Evolutionary conservation across 345 rosid species (phyloP), one percentile per base, ranked within the genome.

Genomic region (Combretum micranthum): DNA sequence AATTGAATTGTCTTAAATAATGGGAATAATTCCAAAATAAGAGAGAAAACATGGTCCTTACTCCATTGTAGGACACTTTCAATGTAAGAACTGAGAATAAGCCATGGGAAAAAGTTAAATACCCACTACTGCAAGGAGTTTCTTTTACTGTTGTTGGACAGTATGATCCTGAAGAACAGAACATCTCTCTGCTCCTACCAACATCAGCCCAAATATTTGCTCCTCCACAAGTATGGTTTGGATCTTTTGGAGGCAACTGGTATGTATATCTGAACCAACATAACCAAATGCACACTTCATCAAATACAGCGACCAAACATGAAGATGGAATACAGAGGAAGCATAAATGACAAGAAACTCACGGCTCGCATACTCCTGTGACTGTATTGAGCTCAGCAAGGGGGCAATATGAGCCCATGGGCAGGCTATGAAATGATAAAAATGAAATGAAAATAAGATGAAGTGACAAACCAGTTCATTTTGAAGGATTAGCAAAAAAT

Each of bases 191-290:
- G 61, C 96, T 79, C 47, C 74, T 72, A 52, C 39, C 64, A 52
- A 87, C 69, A 76, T 89, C 96, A 1, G 96, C 89, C 99, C 99
- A 93, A 56, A 83, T 64, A 61, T 93, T 80, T 66, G 99, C 97
- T 53, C 97, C 97, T 61, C 99, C 97, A 67, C 99, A 93, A 22
- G 89, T 80, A 69, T 85, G 95, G 77, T 82, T 79, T 51, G 80
- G 75, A 67, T 52, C 13, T 62, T 83, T 92, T n/a, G 84, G 75
- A 63, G 96, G 91, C 42, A 82, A 70, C 50, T 87, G 99, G 74
- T 93, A 93, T 60, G 64, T 62, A 50, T 93, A 93, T 71, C 99
- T 89, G 83, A 53, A 82, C 54, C 47, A 60, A 57, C 22, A 48
- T 16, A 44, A 13, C 20, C 7, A 19, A 53, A 44, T 20, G 42